Base-by-base conservation (phyloP, 495 filamentous ascomycete species). In the Pseudevernia furfuracea region DNA sequence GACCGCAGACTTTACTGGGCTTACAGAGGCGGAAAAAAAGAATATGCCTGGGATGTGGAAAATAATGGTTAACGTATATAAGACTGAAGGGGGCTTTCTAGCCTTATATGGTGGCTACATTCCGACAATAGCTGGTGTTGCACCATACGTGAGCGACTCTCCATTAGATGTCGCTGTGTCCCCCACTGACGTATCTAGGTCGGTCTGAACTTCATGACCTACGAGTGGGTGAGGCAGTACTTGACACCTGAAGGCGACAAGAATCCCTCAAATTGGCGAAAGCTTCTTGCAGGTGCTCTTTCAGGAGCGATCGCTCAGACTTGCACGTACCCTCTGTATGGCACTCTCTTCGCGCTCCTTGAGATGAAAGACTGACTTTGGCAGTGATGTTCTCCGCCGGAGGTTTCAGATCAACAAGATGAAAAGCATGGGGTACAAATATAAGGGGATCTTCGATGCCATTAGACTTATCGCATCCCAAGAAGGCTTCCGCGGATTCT, bases 351-450 rank as follows among this genome's bases (percentile, higher is more conserved):
- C 38, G 11, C 32, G 23, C 19, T 57, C 15, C 8, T n/a, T 32
- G 59, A 25, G 39, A 60, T 7, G 15, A 36, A 36, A 49, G 8
- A 58, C 72, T 77, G 59, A 78, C 39, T 58, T 39, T 4, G 2
- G 30, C 64, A 95, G 91, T 71, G 92, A 96, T 75, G 95, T 98
- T 1, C 82, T 98, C n/a, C 89, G 94, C 23, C 86, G 94, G 58
- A 83, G 94, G 37, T 98, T 98, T 71, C 94, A 98, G 69, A 96
- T 98, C 77, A 98, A 98, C 73, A 97, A 92, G 58, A 98, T 98
- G 94, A 89, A 87, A 34, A 93, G 93, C n/a, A 92, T 98, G 86
- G 95, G 94, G 49, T 97, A 96, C 70, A 84, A 92, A 73, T 98
- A 98, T 77, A 90, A 86, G 68, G 86, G 85, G 23, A 87, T 98